Conservation (phyloP, 192 early-diverging fungal genomes). For the Backusella luteola region DNA sequence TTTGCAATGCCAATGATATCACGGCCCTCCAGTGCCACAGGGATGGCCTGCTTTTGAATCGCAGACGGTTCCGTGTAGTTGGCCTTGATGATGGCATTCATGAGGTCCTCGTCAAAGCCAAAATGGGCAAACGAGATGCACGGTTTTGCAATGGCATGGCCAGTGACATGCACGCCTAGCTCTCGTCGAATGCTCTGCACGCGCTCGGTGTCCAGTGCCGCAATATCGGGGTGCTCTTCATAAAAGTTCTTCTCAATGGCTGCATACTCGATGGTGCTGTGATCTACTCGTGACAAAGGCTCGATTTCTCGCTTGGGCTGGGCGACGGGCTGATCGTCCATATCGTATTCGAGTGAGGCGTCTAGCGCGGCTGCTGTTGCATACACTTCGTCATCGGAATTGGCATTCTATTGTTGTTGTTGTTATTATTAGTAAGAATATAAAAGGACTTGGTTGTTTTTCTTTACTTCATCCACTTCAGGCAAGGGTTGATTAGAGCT, state of each 20-base stretch:
- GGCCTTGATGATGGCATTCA: conserved; percentile 57
- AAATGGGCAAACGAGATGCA: conserved; percentile 87
- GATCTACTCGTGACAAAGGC: conserved; percentile 59
- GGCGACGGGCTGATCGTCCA: conserved; percentile 29
- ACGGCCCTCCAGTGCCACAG: conserved; percentile 72
- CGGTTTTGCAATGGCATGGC: conserved; percentile 61
- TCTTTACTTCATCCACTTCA: conserved; percentile 41
- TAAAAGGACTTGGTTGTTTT: conserved; percentile 9
- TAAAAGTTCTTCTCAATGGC: conserved; percentile 79
- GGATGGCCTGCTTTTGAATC: conserved; percentile 78
- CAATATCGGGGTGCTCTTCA: conserved; percentile 76
- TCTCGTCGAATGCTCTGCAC: conserved; percentile 54
- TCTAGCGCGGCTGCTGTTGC: conserved; percentile 72
- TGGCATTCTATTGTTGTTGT: conserved; percentile 28
- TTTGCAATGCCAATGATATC: conserved; percentile 86
- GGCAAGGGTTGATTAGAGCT: conserved; percentile 42
- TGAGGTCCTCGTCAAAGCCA: conserved; percentile 70
- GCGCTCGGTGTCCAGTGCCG: conserved; percentile 53
- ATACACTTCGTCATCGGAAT: conserved; percentile 87
- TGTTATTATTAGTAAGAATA: conserved; percentile 11
- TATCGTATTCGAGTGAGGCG: conserved; percentile 38
- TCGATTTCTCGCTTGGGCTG: conserved; percentile 59
- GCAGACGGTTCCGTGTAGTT: conserved; percentile 73
- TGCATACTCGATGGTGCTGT: conserved; percentile 61
- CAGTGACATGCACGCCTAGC: conserved; percentile 65